Evolutionary conservation across 805 yeast genomes (phyloP).

Genomic region (Yarrowia divulgata): DNA sequence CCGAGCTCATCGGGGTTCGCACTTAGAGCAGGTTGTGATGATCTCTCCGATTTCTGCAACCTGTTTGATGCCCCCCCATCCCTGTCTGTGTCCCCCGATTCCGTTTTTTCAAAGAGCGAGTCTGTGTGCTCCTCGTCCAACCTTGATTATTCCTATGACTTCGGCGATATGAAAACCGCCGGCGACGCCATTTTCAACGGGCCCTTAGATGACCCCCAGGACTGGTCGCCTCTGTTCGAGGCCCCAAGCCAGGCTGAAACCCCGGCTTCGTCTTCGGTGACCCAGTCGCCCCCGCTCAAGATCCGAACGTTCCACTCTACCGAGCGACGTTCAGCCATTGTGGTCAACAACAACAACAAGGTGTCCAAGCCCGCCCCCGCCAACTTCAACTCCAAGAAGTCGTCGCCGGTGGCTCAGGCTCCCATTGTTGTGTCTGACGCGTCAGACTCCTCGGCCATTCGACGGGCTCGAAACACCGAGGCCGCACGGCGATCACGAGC

Average conservation of each 20-base stretch:
- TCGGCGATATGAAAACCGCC: constrained; percentile 14
- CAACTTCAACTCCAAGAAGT: constrained; percentile 49
- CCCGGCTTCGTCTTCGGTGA: constrained; percentile 18
- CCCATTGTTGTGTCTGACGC: constrained; percentile 65
- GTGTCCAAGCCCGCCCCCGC: constrained; percentile 31
- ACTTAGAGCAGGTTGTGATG: constrained; percentile 5
- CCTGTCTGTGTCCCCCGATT: constrained; percentile 34
- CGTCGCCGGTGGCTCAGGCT: constrained; percentile 54
- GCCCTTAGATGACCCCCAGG: constrained; percentile 40
- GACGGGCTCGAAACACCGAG: constrained; percentile 89
- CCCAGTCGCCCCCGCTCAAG: constrained; percentile 31
- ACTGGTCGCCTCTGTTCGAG: constrained; percentile 42
- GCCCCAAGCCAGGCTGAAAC: constrained; percentile 26
- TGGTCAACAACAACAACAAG: constrained; percentile 37
- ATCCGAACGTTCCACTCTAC: constrained; percentile 38
- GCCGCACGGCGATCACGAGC: constrained; percentile 96
- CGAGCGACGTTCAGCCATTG: constrained; percentile 42
- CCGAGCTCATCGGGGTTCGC: not conserved
- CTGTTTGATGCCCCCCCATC: constrained; percentile 34
- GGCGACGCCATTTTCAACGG: constrained; percentile 36
- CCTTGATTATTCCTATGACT: constrained; percentile 34
- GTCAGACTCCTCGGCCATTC: constrained; percentile 69
- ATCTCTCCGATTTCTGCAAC: constrained; percentile 26
- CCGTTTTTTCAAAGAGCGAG: constrained; percentile 37
- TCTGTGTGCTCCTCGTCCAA: constrained; percentile 36